Base-by-base conservation (phyloP, 176 grass and related monocot genomes). In the Carex scoparia region DNA sequence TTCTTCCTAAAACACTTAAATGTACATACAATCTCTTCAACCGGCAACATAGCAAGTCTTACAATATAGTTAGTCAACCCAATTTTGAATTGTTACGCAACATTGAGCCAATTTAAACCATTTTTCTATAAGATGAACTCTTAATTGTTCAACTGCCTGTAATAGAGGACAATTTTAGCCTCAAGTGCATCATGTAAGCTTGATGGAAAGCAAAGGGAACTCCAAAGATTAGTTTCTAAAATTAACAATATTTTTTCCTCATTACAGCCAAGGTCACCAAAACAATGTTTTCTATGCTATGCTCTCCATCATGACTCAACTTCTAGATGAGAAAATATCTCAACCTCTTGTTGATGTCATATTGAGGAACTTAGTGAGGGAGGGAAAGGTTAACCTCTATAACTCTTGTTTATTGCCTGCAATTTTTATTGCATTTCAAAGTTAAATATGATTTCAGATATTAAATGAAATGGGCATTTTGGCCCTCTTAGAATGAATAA, bases 291-390 rank as follows among this genome's bases (percentile, higher is more conserved):
- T 69, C 87, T 91, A 98, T 53, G 88, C 91, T 88, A 92, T 98
- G 89, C 65, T 89, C 65, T 95, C 95, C 37, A 90, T 94, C 88
- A 86, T 93, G 92, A 89, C 81, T 4, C 86, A 93, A 82, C 87
- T 98, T 83, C 86, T 98, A 84, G 86, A 95, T 81, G 95, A 95
- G 85, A 93, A 92, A 90, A 88, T 90, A 86, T 89, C 89, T 68
- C 95, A 92, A 38, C 60, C 93, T 89, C 70, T 98, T 78, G 62
- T 95, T 61, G 89, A 95, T 88, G 79, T 93, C 84, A 93, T 98
- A 85, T 84, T 95, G 56, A 87, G 69, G 71, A 94, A 98, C 84
- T 84, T 98, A 81, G 85, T 95, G 84, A 94, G 93, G 79, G 91
- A 91, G 31, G 93, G 93, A 79, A 98, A 98, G 89, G 95, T 98